Evolutionary conservation across 805 yeast genomes (phyloP).

Genomic region (Candida sonorensis): DNA sequence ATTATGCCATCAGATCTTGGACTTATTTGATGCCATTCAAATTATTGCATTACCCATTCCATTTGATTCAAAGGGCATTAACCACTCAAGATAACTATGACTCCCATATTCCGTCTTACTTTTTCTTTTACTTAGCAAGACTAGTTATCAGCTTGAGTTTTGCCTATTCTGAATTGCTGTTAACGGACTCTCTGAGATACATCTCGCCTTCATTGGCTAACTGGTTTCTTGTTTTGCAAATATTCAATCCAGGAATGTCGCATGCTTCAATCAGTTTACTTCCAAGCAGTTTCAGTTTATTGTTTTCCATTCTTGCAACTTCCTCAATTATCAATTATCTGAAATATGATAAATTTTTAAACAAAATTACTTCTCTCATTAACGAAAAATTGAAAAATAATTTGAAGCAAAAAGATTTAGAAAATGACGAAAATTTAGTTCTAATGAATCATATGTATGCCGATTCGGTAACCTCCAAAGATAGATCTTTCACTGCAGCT

Average conservation of each 20-base stretch:
- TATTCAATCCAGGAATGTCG: constrained; percentile 73
- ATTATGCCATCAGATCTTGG: constrained; percentile 82
- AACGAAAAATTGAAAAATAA: constrained; percentile 9
- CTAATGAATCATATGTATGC: constrained; percentile 11
- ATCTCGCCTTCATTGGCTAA: constrained; percentile 37
- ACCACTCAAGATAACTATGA: background rate
- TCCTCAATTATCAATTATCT: constrained; percentile 32
- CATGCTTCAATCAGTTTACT: constrained; percentile 83
- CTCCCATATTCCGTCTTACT: constrained; percentile 14
- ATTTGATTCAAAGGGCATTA: constrained; percentile 1
- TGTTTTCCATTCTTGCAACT: constrained; percentile 39
- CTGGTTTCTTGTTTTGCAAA: constrained; percentile 57
- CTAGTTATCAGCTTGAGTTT: constrained; percentile 33
- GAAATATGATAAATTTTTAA: constrained; percentile 15
- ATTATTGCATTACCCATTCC: constrained; percentile 18
- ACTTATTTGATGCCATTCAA: constrained; percentile 54
- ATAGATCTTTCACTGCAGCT: constrained; percentile 23
- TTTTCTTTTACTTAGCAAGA: constrained; percentile 50
- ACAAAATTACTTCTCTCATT: constrained; percentile 11
- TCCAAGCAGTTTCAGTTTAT: constrained; percentile 76
- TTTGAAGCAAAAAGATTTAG: constrained; percentile 7
- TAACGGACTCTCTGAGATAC: constrained; percentile 36
- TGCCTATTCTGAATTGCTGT: constrained; percentile 44
- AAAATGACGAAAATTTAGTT: constrained; percentile 11
- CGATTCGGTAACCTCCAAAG: constrained; percentile 12